phyloP scores from a whole-genome alignment of 2,329 filamentous ascomycete species.

The Myrmaecium sp. region DNA sequence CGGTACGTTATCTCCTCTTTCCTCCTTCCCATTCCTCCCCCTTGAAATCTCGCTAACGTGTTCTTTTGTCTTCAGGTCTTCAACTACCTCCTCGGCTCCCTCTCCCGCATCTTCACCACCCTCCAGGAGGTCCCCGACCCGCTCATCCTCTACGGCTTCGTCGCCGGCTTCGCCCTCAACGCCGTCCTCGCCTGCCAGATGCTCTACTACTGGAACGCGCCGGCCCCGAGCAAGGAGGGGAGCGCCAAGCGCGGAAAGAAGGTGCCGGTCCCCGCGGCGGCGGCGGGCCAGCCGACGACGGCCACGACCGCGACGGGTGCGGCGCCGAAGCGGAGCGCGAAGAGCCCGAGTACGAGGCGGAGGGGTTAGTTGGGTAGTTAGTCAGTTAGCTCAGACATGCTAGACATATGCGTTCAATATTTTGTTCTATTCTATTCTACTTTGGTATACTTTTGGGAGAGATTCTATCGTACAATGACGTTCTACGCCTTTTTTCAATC shows the following conservation, averaged over 20 bases:
- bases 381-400: no score
- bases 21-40: not conserved
- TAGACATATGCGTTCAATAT: no score
- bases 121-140: conserved; percentile 95
- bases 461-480: no score
- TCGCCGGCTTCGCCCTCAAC: conserved; percentile 84
- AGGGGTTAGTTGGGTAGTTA: no score
- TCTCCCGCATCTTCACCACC: conserved; percentile 93
- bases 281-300: conserved; percentile 10
- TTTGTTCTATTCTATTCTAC: no score
- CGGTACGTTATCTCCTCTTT: conserved; percentile 41
- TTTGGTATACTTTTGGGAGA: no score
- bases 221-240: conserved; percentile 20
- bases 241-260: conserved; percentile 5
- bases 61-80: conserved; percentile 50
- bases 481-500: no score
- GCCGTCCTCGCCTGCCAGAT: conserved; percentile 75
- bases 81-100: conserved; percentile 87
- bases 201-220: conserved; percentile 85
- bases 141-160: conserved; percentile 85
- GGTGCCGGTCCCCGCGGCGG: conserved; percentile 2
- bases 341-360: conserved; percentile 38
- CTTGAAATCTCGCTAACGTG: not conserved
- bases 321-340: conserved; percentile 22
- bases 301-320: conserved; percentile 25